phyloP scores from a whole-genome alignment of 352 stramenopile genomes.

The Phytophthora macrochlamydospora region DNA sequence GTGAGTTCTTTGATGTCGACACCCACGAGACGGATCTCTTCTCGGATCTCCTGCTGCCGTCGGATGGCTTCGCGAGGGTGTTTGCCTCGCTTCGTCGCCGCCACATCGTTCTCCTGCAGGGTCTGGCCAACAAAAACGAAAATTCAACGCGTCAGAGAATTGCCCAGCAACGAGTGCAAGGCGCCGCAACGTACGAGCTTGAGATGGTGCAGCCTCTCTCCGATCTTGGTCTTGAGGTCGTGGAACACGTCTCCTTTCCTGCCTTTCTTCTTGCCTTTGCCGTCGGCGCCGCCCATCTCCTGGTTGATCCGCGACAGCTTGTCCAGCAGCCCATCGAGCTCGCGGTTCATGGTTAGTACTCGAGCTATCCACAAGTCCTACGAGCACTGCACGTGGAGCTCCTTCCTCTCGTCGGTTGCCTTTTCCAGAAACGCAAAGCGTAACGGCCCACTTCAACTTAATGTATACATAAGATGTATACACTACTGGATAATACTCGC shows the following conservation, averaged over 20 bases:
- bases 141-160: neutral
- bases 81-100: constrained; percentile 65
- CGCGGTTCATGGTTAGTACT: constrained; percentile 57
- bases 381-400: too few species aligned
- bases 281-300: constrained; percentile 78
- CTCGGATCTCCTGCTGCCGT: constrained; percentile 78
- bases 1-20: constrained; percentile 81
- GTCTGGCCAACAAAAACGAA: constrained; percentile 39
- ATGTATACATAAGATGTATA: too few species aligned
- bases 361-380: neutral
- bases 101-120: constrained; percentile 71
- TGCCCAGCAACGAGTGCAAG: neutral
- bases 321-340: constrained; percentile 78
- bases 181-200: constrained; percentile 58
- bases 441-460: too few species aligned
- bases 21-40: constrained; percentile 76
- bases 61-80: constrained; percentile 82
- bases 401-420: too few species aligned
- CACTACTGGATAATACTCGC: too few species aligned
- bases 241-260: constrained; percentile 77
- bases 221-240: constrained; percentile 81
- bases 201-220: constrained; percentile 74
- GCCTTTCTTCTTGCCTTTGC: constrained; percentile 70
- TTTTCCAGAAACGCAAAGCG: too few species aligned
- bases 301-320: constrained; percentile 81